Evolutionary conservation across 371 early-diverging fungal genomes (phyloP), one percentile per base, ranked within the genome.

Genomic region (Polyrhizophydium stewartii): DNA sequence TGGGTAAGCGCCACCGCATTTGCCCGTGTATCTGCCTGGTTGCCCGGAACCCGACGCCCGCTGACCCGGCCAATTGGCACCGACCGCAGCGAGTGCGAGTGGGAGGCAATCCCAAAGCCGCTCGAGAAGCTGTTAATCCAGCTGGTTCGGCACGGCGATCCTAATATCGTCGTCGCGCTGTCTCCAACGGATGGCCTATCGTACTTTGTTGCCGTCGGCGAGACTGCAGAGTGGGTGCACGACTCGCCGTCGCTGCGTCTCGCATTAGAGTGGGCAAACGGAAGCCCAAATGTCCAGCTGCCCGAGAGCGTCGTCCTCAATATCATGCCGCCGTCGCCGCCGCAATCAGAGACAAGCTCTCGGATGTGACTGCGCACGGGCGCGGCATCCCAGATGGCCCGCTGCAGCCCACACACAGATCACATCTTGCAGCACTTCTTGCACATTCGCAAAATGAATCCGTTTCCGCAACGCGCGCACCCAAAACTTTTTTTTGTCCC

Each of bases 101-200:
- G 62, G 62, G 69, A 64, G 38, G 69, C 51, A 1, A 43, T 69
- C n/a, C 69, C 69, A 22, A 57, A 65, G 13, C 55, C 35, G 21
- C 55, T 69, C n/a, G 59, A 57, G 35, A 40, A 55, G 31, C 25
- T 64, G n/a, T 45, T 69, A 9, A 52, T 65, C 53, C 55, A 55
- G 28, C 37, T 32, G 45, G 40, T 69, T 27, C 58, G 69, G 21
- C 55, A 63, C 28, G 57, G 52, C 47, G 55, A 55, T n/a, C 55
- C 51, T 13, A 55, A 56, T 30, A 40, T 69, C 19, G 55, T 69
- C 12, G 55, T 62, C 21, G 63, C 56, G 1, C 52, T 69, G 10
- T 59, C 65, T 1, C 62, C 69, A 13, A 33, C 43, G 1, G 69
- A 69, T 31, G 63, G 55, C 28, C 47, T 25, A 24, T 49, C 58